Evolutionary conservation across 331 rosid species (phyloP).

Genomic region (Acacia pycnantha): DNA sequence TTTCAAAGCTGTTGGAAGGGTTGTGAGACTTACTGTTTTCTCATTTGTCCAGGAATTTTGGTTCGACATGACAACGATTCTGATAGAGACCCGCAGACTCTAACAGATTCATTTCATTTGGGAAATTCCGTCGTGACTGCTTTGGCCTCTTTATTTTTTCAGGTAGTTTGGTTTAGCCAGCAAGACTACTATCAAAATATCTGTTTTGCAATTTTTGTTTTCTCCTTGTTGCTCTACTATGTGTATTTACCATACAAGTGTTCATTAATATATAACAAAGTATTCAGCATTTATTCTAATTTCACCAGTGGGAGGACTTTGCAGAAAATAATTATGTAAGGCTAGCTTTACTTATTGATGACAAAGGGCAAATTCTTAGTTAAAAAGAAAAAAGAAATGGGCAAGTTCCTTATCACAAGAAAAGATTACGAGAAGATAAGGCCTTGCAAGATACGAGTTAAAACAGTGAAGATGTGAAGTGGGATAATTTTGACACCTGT

Average conservation of each 20-base stretch:
- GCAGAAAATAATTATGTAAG: neutral
- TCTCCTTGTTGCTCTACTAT: neutral
- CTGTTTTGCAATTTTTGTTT: neutral
- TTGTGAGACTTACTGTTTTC: neutral
- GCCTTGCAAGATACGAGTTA: neutral
- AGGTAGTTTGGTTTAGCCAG: neutral
- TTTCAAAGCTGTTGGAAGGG: neutral
- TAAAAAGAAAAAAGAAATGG: neutral
- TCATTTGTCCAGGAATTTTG: neutral
- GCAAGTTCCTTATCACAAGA: too few species aligned
- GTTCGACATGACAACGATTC: neutral
- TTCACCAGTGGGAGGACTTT: neutral
- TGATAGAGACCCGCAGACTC: too few species aligned
- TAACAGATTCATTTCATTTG: neutral
- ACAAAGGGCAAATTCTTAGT: neutral
- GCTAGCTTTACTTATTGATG: neutral
- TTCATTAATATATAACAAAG: neutral
- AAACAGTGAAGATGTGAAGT: neutral
- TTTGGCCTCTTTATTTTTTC: neutral
- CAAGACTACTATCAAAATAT: neutral
- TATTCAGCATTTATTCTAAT: neutral
- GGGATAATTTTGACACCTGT: neutral
- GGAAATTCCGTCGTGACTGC: neutral
- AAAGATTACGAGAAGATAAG: neutral
- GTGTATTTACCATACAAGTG: neutral